Evolutionary conservation across 495 filamentous ascomycete species (phyloP).

Genomic region (Geoglossum glabrum): DNA sequence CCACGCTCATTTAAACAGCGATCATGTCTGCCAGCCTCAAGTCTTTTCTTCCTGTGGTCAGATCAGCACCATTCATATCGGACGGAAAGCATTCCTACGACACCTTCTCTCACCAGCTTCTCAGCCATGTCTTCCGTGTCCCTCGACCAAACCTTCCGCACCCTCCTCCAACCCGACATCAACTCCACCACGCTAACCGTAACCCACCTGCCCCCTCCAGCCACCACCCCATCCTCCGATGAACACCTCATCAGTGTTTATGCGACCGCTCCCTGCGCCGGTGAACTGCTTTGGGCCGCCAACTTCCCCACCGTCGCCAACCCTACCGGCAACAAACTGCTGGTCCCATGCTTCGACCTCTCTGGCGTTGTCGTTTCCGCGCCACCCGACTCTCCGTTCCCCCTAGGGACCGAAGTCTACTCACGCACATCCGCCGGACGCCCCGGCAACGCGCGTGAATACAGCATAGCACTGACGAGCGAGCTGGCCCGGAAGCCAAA

Average conservation of each 20-base stretch:
- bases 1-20: no score
- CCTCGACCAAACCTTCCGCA: background rate
- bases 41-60: background rate
- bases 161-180: background rate
- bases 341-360: conserved; percentile 37
- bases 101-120: background rate
- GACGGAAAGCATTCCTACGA: background rate
- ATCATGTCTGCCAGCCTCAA: no score
- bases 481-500: conserved; percentile 31
- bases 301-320: conserved; percentile 26
- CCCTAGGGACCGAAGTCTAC: conserved; percentile 32
- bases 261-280: conserved; percentile 33
- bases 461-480: conserved; percentile 26
- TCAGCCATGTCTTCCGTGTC: background rate
- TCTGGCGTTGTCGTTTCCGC: conserved; percentile 31
- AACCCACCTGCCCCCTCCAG: conserved; percentile 17
- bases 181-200: background rate
- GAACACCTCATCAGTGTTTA: conserved; percentile 41
- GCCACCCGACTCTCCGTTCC: conserved; percentile 27
- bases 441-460: conserved; percentile 32
- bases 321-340: conserved; percentile 9
- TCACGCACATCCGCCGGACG: conserved; percentile 25
- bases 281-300: conserved; percentile 29
- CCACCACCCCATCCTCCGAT: conserved; percentile 14
- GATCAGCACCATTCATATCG: background rate